Evolutionary conservation across 179 eudicot genomes (phyloP), one percentile per base, ranked within the genome.

Genomic region (Spinacia oleracea): DNA sequence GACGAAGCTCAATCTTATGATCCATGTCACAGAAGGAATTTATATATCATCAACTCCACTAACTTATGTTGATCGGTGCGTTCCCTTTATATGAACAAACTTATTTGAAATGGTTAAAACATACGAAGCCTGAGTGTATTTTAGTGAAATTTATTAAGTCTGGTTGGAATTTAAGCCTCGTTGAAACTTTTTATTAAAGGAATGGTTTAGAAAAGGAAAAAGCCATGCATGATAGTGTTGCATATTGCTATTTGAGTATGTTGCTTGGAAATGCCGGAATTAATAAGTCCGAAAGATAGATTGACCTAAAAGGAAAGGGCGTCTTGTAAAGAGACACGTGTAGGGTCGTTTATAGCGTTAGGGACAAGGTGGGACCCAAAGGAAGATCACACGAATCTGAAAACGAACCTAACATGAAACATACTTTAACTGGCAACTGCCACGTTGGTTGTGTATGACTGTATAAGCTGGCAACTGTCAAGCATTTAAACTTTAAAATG

Each of bases 401-500:
- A 20, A 14, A 71, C 59, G 59, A 42, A 71, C 74, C 74, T 48
- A 71, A 71, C 58, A 71, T 70, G 59, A 71, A 29, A 29, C 40
- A 14, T 45, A 70, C 35, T 70, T 70, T 58, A 56, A 27, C 40
- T 71, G 48, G 31, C 3, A 71, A 3, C 35, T 50, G 23, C 8
- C 74, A 71, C 74, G 60, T 71, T 15, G 0, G 5, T 69, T 71
- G n/a, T n/a, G n/a, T n/a, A n/a, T n/a, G n/a, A n/a, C n/a, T 15
- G 23, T 71, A 1, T 29, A 14, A 43, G 72, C 72, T 69, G 72
- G 31, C 72, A 12, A 56, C 78, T 75, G 79, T 23, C 78, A 55
- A 38, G 58, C 80, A 78, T 78, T 23, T 74, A 55, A 38, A 45
- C 80, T 70, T 78, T 70, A 29, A 8, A 31, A 15, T 25, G 43